Conservation (phyloP, 2,329 filamentous ascomycete genomes). For the Aureobasidium musti region DNA sequence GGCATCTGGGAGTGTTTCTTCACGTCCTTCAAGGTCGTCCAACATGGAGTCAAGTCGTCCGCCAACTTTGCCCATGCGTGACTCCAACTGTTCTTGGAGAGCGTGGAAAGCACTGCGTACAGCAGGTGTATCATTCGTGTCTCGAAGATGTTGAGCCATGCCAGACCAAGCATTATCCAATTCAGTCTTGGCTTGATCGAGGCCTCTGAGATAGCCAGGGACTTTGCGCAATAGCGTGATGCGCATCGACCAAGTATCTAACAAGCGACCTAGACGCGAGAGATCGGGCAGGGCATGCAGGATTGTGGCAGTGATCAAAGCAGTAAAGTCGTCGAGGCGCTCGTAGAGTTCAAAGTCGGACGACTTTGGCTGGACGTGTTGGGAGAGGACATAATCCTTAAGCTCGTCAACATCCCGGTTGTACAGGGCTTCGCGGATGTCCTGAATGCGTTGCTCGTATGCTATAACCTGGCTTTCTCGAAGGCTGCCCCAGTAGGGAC, state of each 20-base stretch:
- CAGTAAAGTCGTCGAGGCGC: conserved; percentile 81
- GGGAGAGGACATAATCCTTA: conserved; percentile 81
- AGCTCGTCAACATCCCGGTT: conserved; percentile 79
- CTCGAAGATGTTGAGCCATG: conserved; percentile 45
- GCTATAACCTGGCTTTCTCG: conserved; percentile 62
- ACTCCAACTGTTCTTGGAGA: conserved; percentile 65
- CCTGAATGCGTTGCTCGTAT: conserved; percentile 72
- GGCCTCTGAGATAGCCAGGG: conserved; percentile 65
- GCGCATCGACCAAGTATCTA: conserved; percentile 76
- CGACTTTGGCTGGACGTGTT: conserved; percentile 60
- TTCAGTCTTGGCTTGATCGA: conserved; percentile 65
- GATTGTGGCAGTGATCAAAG: conserved; percentile 86
- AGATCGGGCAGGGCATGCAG: conserved; percentile 84
- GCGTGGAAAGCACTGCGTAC: conserved; percentile 42
- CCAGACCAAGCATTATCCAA: conserved; percentile 67
- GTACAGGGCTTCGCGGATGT: conserved; percentile 70
- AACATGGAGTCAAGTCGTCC: conserved; percentile 79
- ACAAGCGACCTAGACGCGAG: conserved; percentile 69
- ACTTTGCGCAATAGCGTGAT: conserved; percentile 73
- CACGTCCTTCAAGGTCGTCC: conserved; percentile 78
- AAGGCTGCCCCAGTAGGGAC: conserved; percentile 70
- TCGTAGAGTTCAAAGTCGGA: conserved; percentile 42
- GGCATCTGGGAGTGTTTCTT: conserved; percentile 78
- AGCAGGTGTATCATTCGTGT: conserved; percentile 47
- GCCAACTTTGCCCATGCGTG: conserved; percentile 69